Base-by-base conservation (phyloP, 805 yeast species). In the Lipomyces mesembrius region DNA sequence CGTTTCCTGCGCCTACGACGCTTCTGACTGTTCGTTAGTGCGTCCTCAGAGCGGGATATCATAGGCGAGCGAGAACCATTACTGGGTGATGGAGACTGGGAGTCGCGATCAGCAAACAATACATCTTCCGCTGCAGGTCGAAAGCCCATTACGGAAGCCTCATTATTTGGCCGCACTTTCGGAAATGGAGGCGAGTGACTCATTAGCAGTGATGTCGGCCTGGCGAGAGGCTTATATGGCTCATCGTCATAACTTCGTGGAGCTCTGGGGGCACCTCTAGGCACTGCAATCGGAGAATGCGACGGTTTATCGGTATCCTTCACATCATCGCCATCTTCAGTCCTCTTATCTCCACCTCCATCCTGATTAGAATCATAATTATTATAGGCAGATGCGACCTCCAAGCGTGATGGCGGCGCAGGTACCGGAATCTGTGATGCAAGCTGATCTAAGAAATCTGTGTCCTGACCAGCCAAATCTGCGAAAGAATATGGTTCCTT, bases 401-500 rank as follows among this genome's bases (percentile, higher is more conserved):
- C 5, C 22, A 43, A 8, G 11, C 8, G 22, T 43, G 49, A 17
- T 5, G 49, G 22, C 22, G 20, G 49, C n/a, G 32, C 22, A 22
- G 55, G 55, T 29, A 52, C 34, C 3, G 34, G 14, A 29, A 43
- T 25, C 32, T 39, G 63, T 6, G 37, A 60, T 6, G 59, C 59
- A 22, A 60, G 32, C 22, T 49, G 58, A 35, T 52, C 55, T 12
- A 64, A 51, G 34, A 67, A 69, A 34, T 59, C 65, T 17, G 62
- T 46, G 43, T 67, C 71, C 27, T 57, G 65, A 29, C 60, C 72
- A 20, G 71, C 72, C 54, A 61, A 35, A 43, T 64, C 72, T 14
- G 54, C 70, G 61, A 65, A 67, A n/a, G 69, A 62, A 25, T 57
- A 54, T 1, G 27, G 60, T 1, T 57, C 57, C 22, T 53, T 27